Base-by-base conservation (phyloP, 1,284 basidiomycete genomes). In the Xerocomus amazonicus region DNA sequence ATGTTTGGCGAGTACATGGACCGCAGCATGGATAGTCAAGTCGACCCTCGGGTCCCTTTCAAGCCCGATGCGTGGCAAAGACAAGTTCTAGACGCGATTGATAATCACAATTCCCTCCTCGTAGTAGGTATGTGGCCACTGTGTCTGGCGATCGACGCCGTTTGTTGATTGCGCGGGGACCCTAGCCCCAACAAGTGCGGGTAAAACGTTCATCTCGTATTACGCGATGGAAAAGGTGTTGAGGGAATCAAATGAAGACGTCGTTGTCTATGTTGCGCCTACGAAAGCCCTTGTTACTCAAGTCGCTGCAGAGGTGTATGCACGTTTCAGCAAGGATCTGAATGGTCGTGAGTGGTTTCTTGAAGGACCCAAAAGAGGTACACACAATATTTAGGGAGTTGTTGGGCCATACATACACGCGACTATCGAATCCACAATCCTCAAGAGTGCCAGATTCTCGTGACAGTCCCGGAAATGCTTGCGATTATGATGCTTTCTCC, bases 191-290 rank as follows among this genome's bases (percentile, higher is more conserved):
- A 84, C 81, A 0, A 83, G 80, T 66, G 82, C 83, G 0, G 83
- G 84, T 31, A 88, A 87, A 63, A 87, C 86, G 0, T 87, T 88
- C 61, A 85, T 88, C 38, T 84, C 83, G 3, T 87, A 76, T 61
- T 86, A 87, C 54, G 84, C 84, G 0, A 87, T 87, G 84, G 84
- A 87, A 63, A 76, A 78, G 52, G 69, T 84, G 12, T 64, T 87
- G 6, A 68, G 80, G 47, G 70, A 71, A 29, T 80, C 80, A 0
- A 79, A 87, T 57, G 76, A 84, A 42, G 83, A 80, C 1, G 73
- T 87, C 34, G 60, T 88, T 31, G 78, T 88, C n/a, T 88, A 87
- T 60, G 76, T 87, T 28, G 84, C 86, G 0, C 84, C 84, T 0
- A 86, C 85, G 3, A 87, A 88, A 61, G 84, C 85, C 0, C 72